These are phyloP conservation scores for Phalaenopsis aphrodite DNA, from an alignment of 106 monocot species.

Conservation along the genomic window DNA sequence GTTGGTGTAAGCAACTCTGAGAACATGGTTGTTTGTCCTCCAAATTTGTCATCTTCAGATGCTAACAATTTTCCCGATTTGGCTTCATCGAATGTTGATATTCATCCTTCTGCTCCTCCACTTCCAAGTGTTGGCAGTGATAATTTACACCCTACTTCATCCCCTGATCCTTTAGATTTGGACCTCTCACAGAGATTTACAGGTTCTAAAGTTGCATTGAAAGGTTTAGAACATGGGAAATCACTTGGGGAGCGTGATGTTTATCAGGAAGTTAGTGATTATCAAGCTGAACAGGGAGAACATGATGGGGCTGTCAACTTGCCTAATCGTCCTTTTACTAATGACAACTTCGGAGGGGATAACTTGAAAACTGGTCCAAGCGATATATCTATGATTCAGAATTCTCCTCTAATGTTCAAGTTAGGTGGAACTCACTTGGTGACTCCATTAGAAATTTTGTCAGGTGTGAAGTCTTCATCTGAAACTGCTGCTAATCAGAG, in stretches of 20 bases:
- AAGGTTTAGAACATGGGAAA: constrained; percentile 23
- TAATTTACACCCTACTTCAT: constrained; percentile 13
- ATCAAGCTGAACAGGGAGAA: constrained; percentile 24
- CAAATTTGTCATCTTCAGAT: constrained; percentile 13
- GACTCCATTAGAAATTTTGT: constrained; percentile 80
- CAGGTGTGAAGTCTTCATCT: constrained; percentile 45
- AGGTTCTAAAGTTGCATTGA: constrained; percentile 24
- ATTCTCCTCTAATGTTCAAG: constrained; percentile 30
- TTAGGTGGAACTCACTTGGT: constrained; percentile 53
- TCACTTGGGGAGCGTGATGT: constrained; percentile 29
- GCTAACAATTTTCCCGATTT: constrained; percentile 17
- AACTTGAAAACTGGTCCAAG: constrained; percentile 25
- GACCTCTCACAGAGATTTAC: constrained; percentile 21
- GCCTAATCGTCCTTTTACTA: constrained; percentile 16
- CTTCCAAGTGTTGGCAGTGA: constrained; percentile 26
- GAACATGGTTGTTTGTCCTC: constrained; percentile 12
- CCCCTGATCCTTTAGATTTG: constrained; percentile 15
- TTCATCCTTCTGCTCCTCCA: constrained; percentile 34
- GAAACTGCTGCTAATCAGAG: constrained; percentile 26
- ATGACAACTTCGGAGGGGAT: constrained; percentile 27
- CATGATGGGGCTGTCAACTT: constrained; percentile 19
- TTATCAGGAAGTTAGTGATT: constrained; percentile 22
- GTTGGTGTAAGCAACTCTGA: constrained; percentile 19
- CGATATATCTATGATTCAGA: constrained; percentile 29
- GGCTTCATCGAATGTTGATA: constrained; percentile 19